A percentile compares a stretch with the other conserved stretches of the same genome.
phyloP scores from a whole-genome alignment of 768 basidiomycete genomes.

The Leccinum imitatum region DNA sequence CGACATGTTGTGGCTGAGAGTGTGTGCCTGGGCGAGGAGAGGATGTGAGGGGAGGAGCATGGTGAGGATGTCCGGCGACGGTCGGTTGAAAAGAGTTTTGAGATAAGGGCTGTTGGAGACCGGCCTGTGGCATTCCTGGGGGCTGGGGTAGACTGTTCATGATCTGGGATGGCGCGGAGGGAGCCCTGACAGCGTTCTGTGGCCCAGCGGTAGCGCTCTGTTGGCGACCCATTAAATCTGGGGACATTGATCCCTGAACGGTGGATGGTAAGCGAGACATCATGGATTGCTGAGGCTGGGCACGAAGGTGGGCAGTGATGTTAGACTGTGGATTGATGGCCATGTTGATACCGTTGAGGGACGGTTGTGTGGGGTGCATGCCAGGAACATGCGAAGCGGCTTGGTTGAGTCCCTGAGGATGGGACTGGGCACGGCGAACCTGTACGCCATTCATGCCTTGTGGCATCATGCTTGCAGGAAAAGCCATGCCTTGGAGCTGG shows the following conservation, averaged over 20 bases:
- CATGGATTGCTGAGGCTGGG: slow-evolving; percentile 37
- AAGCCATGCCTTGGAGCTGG: slow-evolving; percentile 43
- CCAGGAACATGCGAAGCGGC: slow-evolving; percentile 34
- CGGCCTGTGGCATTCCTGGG: slow-evolving; percentile 30
- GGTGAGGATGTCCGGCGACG: slow-evolving; percentile 31
- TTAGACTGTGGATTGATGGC: slow-evolving; percentile 44
- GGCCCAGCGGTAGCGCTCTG: slow-evolving; percentile 40
- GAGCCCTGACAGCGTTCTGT: slow-evolving; percentile 42
- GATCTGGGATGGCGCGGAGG: slow-evolving; percentile 45
- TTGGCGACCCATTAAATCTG: slow-evolving; percentile 46
- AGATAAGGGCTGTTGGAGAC: slow-evolving; percentile 31
- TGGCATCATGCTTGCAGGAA: slow-evolving; percentile 43
- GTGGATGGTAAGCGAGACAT: slow-evolving; percentile 32
- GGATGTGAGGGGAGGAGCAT: slow-evolving; percentile 29
- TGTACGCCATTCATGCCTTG: slow-evolving; percentile 35
- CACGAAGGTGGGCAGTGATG: slow-evolving; percentile 39
- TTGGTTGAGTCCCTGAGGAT: slow-evolving; percentile 49
- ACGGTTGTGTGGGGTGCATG: slow-evolving; percentile 38
- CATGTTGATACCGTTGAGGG: slow-evolving; percentile 41
- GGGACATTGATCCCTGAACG: slow-evolving; percentile 40
- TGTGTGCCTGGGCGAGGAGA: slow-evolving; percentile 32
- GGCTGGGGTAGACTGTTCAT: slow-evolving; percentile 47
- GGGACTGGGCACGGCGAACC: slow-evolving; percentile 57
- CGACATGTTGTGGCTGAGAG: slow-evolving; percentile 29
- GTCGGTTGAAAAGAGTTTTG: slow-evolving; percentile 31